Percentiles rank a stretch among this genome's conserved stretches.
phyloP scores from a whole-genome alignment of 129 eudicot genomes.

The Daucus carota region DH1_v3.0 NC_030382.2:14884501-14885000 shows the following conservation, averaged over 20 bases:
- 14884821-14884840: no score
- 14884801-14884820: no score
- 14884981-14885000: not conserved
- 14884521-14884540: not conserved
- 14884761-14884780: no score
- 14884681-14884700: no score
- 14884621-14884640: not conserved
- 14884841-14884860: no score
- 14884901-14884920: not conserved
- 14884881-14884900: not conserved
- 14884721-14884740: not conserved
- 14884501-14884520: not conserved
- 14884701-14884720: not conserved
- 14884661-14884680: no score
- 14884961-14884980: not conserved
- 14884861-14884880: not conserved
- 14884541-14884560: not conserved
- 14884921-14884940: not conserved
- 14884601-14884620: not conserved
- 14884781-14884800: no score
- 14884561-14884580: not conserved
- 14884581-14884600: not conserved
- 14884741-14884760: not conserved
- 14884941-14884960: not conserved
- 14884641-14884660: not conserved